These are phyloP conservation scores for Inonotus obliquus DNA, from an alignment of 1,284 basidiomycete genomes.

Conservation along the genomic window DNA sequence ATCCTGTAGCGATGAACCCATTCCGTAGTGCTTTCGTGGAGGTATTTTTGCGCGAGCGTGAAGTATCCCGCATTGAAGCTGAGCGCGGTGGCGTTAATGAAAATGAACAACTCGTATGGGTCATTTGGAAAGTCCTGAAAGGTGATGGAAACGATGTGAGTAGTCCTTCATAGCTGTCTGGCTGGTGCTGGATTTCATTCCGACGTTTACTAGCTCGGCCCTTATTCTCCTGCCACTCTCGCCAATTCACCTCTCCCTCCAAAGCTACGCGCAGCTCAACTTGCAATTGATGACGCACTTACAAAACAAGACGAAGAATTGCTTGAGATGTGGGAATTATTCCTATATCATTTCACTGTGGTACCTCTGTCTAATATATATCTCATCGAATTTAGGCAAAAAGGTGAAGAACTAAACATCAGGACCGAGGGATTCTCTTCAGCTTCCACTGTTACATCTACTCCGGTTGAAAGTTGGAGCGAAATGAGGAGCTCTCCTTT, in stretches of 20 bases:
- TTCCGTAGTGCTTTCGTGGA: constrained; percentile 65
- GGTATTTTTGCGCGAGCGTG: constrained; percentile 61
- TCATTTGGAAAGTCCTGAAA: constrained; percentile 75
- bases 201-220: constrained; percentile 55
- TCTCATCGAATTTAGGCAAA: background rate
- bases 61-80: constrained; percentile 47
- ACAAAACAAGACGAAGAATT: constrained; percentile 42
- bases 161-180: constrained; percentile 9
- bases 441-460: constrained; percentile 1
- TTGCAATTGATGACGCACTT: constrained; percentile 56
- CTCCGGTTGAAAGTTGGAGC: constrained; percentile 7
- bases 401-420: constrained; percentile 1
- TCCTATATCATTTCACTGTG: background rate
- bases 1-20: constrained; percentile 71
- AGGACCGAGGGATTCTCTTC: constrained; percentile 3
- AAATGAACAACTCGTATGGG: constrained; percentile 76
- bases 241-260: constrained; percentile 65
- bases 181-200: background rate
- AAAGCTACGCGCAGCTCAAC: constrained; percentile 62
- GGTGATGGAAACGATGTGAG: constrained; percentile 74
- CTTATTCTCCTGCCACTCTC: constrained; percentile 67
- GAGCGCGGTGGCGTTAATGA: constrained; percentile 48
- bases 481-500: background rate
- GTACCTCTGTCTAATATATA: background rate
- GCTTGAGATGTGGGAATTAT: constrained; percentile 26